These are phyloP conservation scores for Fusarium poae DNA, from an alignment of 2,329 filamentous ascomycete species.

Conservation along the genomic window DNA sequence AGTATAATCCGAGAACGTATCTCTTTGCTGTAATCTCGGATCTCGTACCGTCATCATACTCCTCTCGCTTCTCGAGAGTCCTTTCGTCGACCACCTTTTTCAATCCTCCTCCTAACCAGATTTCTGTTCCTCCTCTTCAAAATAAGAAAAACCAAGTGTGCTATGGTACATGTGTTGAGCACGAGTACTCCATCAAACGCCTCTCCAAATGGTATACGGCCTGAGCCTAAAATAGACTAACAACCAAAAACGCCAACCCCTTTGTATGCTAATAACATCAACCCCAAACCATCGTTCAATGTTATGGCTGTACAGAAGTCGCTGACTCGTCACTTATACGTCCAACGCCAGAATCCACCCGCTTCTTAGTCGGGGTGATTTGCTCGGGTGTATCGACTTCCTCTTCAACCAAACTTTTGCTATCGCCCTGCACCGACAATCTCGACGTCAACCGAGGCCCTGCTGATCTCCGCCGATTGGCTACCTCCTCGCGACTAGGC, in stretches of 20 bases:
- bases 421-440: conserved; percentile 41
- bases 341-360: conserved; percentile 53
- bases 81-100: conserved; percentile 23
- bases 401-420: conserved; percentile 38
- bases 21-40: conserved; percentile 27
- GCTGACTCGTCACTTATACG: conserved; percentile 50
- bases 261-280: conserved; percentile 34
- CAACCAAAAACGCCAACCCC: conserved; percentile 44
- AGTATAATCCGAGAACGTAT: conserved; percentile 36
- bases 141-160: conserved; percentile 30
- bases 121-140: conserved; percentile 27
- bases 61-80: conserved; percentile 1
- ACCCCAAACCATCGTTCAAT: conserved; percentile 15
- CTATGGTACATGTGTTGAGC: conserved; percentile 43
- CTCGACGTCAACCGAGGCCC: conserved; percentile 44
- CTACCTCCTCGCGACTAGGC: conserved; percentile 45
- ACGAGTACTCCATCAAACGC: conserved; percentile 37
- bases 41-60: conserved; percentile 25
- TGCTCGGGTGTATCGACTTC: conserved; percentile 36
- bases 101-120: conserved; percentile 8
- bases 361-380: conserved; percentile 47
- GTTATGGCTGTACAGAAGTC: conserved; percentile 27
- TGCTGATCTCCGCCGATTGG: conserved; percentile 50
- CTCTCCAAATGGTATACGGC: conserved; percentile 42
- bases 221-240: conserved; percentile 9